Evolutionary conservation across 805 yeast genomes (phyloP).

Genomic region (Metschnikowia vanudenii): DNA sequence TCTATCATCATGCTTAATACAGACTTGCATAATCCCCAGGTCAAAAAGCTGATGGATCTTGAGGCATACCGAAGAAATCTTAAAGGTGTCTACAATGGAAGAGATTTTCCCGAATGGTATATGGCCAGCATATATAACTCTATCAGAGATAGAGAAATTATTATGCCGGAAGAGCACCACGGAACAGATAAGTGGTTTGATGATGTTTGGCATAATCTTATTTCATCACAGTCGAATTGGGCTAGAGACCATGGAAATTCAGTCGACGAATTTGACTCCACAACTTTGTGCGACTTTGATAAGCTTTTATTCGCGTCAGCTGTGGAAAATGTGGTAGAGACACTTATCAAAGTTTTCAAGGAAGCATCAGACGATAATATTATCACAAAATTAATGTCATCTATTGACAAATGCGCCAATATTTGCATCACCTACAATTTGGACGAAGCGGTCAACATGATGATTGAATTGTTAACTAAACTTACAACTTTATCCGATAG

Average conservation of each 20-base stretch:
- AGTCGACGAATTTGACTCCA: slow-evolving; percentile 18
- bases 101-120: slow-evolving; percentile 85
- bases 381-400: slow-evolving; percentile 80
- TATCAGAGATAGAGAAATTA: slow-evolving; percentile 81
- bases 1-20: slow-evolving; percentile 94
- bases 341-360: slow-evolving; percentile 74
- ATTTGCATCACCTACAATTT: slow-evolving; percentile 68
- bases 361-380: slow-evolving; percentile 90
- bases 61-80: slow-evolving; percentile 79
- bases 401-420: slow-evolving; percentile 79
- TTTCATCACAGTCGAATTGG: slow-evolving; percentile 43
- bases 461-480: slow-evolving; percentile 64
- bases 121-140: slow-evolving; percentile 76
- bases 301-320: slow-evolving; percentile 63
- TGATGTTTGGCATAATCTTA: slow-evolving; percentile 73
- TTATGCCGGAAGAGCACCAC: slow-evolving; percentile 97
- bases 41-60: slow-evolving; percentile 85
- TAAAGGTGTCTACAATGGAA: slow-evolving; percentile 71
- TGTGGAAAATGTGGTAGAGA: slow-evolving; percentile 64
- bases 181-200: slow-evolving; percentile 92
- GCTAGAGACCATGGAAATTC: slow-evolving; percentile 16
- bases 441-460: slow-evolving; percentile 56
- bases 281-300: slow-evolving; percentile 58
- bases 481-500: slow-evolving; percentile 62
- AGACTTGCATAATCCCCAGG: slow-evolving; percentile 88